Evolutionary conservation across 1,139 yeast species (phyloP).

Genomic region (Saccharomyces hybrid): DNA sequence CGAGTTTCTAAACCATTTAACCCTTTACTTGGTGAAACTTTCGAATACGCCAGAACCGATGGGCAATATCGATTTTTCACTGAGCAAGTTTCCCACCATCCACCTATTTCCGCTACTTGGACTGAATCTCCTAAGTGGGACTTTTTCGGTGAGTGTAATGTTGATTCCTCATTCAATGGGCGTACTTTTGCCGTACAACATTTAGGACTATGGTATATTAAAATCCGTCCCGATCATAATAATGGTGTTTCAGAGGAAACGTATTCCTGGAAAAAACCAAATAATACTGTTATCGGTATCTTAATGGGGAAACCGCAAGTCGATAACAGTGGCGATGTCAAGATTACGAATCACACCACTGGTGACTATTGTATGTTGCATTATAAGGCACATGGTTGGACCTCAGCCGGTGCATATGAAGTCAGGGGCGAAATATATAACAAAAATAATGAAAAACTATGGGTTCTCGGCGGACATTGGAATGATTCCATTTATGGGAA

Average conservation of each 20-base stretch:
- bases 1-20: conserved; percentile 97
- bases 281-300: conserved; percentile 90
- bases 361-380: conserved; percentile 71
- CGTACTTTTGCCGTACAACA: conserved; percentile 93
- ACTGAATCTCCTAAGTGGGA: conserved; percentile 93
- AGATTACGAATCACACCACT: conserved; percentile 76
- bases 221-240: conserved; percentile 58
- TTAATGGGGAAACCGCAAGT: conserved; percentile 91
- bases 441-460: conserved; percentile 49
- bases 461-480: conserved; percentile 93
- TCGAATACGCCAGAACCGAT: conserved; percentile 87
- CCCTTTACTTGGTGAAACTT: conserved; percentile 92
- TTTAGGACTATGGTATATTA: conserved; percentile 84
- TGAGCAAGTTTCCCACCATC: conserved; percentile 98
- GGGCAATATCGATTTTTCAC: conserved; percentile 74
- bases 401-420: conserved; percentile 86
- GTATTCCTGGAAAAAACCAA: conserved; percentile 89
- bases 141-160: conserved; percentile 90
- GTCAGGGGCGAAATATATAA: conserved; percentile 70
- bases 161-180: conserved; percentile 84
- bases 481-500: conserved; percentile 80
- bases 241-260: conserved; percentile 52
- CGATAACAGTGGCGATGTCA: conserved; percentile 90
- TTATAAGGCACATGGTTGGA: conserved; percentile 93
- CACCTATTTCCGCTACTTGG: conserved; percentile 86